Conservation (phyloP, 176 grass and related monocot genomes). For the Carex scoparia region DNA sequence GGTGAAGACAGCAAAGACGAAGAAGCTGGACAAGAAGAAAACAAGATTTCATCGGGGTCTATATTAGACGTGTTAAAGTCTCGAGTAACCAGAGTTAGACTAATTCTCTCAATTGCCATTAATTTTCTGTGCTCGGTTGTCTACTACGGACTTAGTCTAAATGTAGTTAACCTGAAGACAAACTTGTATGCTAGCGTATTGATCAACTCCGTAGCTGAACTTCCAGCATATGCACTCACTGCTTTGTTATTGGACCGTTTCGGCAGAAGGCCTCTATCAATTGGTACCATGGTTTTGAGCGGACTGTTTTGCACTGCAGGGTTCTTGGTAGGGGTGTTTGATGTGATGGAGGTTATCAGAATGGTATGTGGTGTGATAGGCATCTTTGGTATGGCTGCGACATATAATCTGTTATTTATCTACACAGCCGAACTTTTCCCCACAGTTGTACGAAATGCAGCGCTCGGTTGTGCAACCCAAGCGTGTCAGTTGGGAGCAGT, state of each 20-base stretch:
- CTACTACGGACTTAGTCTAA: conserved; percentile 84
- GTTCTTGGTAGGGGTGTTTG: conserved; percentile 20
- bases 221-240: conserved; percentile 54
- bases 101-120: conserved; percentile 50
- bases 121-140: conserved; percentile 53
- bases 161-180: conserved; percentile 87
- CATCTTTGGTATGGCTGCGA: conserved; percentile 75
- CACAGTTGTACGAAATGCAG: conserved; percentile 67
- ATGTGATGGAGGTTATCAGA: conserved; percentile 37
- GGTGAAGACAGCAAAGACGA: conserved; percentile 27
- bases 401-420: conserved; percentile 74
- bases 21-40: not conserved
- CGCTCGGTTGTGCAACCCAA: conserved; percentile 49
- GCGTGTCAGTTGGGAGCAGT: conserved; percentile 64
- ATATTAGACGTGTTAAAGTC: conserved; percentile 67
- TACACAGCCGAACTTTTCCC: conserved; percentile 87
- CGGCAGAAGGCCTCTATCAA: conserved; percentile 47
- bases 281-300: conserved; percentile 68
- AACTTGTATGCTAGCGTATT: conserved; percentile 69
- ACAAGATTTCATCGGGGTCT: conserved; percentile 23
- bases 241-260: conserved; percentile 45
- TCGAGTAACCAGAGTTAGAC: conserved; percentile 38
- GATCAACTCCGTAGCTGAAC: conserved; percentile 61
- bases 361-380: conserved; percentile 68
- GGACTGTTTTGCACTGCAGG: conserved; percentile 51